Evolutionary conservation across 192 early-diverging fungal genomes (phyloP), one percentile per base, ranked within the genome.

Genomic region (Backusella australiensis): DNA sequence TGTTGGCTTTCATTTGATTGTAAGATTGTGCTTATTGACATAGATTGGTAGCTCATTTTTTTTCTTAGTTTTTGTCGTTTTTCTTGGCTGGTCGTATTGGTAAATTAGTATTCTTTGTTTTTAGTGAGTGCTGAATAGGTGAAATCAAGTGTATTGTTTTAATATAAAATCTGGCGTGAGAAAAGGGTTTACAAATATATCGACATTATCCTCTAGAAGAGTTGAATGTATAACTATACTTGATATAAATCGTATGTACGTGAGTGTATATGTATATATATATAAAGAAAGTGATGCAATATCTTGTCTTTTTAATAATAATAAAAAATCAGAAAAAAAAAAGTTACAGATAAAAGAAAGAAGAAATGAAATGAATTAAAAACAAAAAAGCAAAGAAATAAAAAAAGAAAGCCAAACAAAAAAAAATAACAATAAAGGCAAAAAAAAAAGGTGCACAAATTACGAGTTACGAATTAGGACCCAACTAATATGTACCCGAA

Each of bases 11-110:
- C 70, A 14, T 44, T 71, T 44, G 59, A 65, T 34, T 75, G 74
- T 21, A 75, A 66, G 2, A 75, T 75, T 75, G 66, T 36, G 32
- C 67, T 63, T 46, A 75, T 75, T 19, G 74, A 75, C 74, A 75
- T 75, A 8, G 74, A 46, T 75, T 67, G 63, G 8, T 42, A 42
- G 41, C 59, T 46, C 74, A 75, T 75, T 67, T 75, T 35, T 14
- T 15, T 71, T 19, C 4, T 14, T 71, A 34, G 17, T 34, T 68
- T 68, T 68, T 19, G 14, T 34, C 6, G 32, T 68, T n/a, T 36
- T 17, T 34, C 14, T 38, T 49, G 17, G 42, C 12, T 44, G 42
- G 9, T 44, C 42, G 42, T 49, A 6, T n/a, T n/a, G 6, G 46
- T 23, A 68, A 68, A 68, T 34, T 17, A 12, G 19, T 49, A 35